Base-by-base conservation (phyloP, 768 basidiomycete genomes). In the Lactarius hengduanensis region DNA sequence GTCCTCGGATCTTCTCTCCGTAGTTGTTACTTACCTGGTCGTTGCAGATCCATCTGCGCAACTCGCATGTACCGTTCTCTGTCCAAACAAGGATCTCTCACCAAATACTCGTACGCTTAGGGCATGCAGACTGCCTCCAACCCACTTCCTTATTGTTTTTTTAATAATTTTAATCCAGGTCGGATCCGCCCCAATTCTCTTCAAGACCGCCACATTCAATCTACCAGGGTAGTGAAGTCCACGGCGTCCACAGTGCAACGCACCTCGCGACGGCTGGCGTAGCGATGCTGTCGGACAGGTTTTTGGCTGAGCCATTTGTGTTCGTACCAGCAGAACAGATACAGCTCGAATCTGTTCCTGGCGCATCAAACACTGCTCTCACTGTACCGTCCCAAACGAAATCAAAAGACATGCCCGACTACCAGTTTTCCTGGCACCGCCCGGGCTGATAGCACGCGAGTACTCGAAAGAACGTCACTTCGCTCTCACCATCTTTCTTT, bases 61-160 rank as follows among this genome's bases (percentile, higher is more conserved):
- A 4, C 36, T 38, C 36, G 36, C 11, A 38, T 38, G 36, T 38
- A 38, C 36, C 36, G 36, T 38, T 50, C 45, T 20, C 30, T 66
- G 38, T 62, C 43, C 15, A 1, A 40, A 30, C 16, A 22, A 1
- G 65, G 65, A 15, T 53, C 61, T 20, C n/a, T 66, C 57, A 66
- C 65, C 20, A 40, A 57, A 66, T 66, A 32, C 30, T 28, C 28
- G 65, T 66, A 54, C 61, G 65, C 53, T 16, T 32, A 18, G 16
- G 15, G 4, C 5, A 32, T 64, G 47, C 20, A 41, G 9, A 4
- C 38, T 10, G 30, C 30, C 26, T 53, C 47, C 30, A 22, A 50
- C 8, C 7, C 18, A 41, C 18, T 7, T 13, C 10, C 6, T 10
- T 43, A 15, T 3, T 30, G 7, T 20, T 57, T 11, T 50, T 47